These are phyloP conservation scores for Neofusicoccum parvum DNA, from an alignment of 2,329 filamentous ascomycete genomes.

Conservation along the genomic window DNA sequence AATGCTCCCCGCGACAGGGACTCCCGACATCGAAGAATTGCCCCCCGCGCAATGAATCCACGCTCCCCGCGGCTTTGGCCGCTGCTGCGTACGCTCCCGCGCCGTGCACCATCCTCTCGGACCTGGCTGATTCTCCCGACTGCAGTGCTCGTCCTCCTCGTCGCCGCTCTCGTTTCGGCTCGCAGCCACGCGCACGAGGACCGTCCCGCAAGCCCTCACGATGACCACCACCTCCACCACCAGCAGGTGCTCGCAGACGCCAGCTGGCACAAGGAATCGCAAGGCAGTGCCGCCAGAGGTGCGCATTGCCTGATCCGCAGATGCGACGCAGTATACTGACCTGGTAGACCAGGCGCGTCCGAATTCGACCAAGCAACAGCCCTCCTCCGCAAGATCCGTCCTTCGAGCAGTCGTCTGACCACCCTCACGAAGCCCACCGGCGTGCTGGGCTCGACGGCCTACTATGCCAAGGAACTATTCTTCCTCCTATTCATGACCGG, in stretches of 20 bases:
- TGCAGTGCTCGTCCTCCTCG: constrained; percentile 36
- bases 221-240: not conserved
- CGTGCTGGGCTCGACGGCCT: constrained; percentile 56
- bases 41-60: constrained; percentile 15
- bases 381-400: constrained; percentile 45
- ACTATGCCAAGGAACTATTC: constrained; percentile 66
- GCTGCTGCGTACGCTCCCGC: constrained; percentile 19
- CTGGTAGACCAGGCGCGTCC: constrained; percentile 26
- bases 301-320: not conserved
- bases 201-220: not conserved
- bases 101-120: not conserved
- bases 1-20: not conserved
- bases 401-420: constrained; percentile 43
- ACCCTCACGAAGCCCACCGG: constrained; percentile 57
- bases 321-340: constrained; percentile 2
- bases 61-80: constrained; percentile 20
- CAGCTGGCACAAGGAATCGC: constrained; percentile 13
- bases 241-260: constrained; percentile 17
- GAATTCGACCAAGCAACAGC: constrained; percentile 42
- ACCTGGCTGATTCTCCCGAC: not conserved
- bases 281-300: constrained; percentile 3
- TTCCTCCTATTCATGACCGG: constrained; percentile 67
- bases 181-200: constrained; percentile 23
- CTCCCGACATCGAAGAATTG: not conserved
- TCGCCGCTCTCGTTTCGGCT: constrained; percentile 31